Evolutionary conservation across 441 rosid species (phyloP), one percentile per base, ranked within the genome.

Genomic region (Omphalea diandra): DNA sequence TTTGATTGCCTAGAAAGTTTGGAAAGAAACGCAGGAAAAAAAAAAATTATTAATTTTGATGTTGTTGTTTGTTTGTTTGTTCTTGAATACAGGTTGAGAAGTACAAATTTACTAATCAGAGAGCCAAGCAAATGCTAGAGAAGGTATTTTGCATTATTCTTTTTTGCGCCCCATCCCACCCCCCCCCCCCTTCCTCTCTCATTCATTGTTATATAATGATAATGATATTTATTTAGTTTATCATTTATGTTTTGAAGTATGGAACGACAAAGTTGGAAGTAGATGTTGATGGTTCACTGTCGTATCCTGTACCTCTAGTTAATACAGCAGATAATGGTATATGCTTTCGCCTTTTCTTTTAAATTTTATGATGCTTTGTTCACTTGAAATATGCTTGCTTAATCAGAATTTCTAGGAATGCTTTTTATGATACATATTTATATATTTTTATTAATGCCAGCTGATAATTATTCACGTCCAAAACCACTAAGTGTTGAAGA

Each of bases 261-360:
- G 97, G 98, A 65, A 86, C 93, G 20, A 88, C 96, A 0, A 87
- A 86, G 77, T 83, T 94, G 83, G 90, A 88, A 82, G 99, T 94
- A 40, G 91, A 89, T 78, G 75, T 76, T 47, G 96, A 89, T 76
- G 99, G 98, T 31, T 81, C 97, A 24, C 70, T 90, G 49, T 79
- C 93, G 5, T 87, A 83, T 69, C 98, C 97, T 33, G 80, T 74
- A 73, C 80, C 88, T 62, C 93, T 84, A 73, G 71, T 33, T 58
- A 81, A 75, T 75, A 68, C 80, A 12, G 77, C 69, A 58, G 86
- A 83, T 27, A 87, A 85, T 63, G 84, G 97, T 90, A 74, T 64
- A 50, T 12, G 5, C 20, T 52, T 43, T 38, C 10, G 18, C 29
- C 26, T 32, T 15, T 5, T 29, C 35, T n/a, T 44, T 32, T 47